phyloP scores from a whole-genome alignment of 257 asterid species.

The Solanum ossicruentum region DNA sequence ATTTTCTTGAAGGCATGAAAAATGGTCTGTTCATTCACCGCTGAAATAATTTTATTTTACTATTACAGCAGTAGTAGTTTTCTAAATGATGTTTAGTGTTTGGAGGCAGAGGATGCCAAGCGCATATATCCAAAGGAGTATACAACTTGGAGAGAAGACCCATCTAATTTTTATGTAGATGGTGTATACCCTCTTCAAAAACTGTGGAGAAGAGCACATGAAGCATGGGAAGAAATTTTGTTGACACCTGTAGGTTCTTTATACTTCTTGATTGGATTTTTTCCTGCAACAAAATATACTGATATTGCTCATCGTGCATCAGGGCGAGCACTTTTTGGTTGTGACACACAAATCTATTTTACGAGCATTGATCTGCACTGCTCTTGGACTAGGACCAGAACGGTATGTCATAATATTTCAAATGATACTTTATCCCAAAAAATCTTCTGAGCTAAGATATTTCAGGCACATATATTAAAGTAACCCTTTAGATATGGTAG shows the following conservation, averaged over 20 bases:
- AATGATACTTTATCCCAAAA: neutral
- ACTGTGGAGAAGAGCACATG: constrained; percentile 52
- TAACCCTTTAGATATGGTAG: neutral
- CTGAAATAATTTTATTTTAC: neutral
- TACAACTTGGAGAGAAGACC: constrained; percentile 74
- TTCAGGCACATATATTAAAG: neutral
- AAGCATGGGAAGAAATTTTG: constrained; percentile 69
- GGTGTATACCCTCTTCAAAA: constrained; percentile 40
- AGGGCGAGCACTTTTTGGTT: constrained; percentile 74
- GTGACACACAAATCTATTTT: constrained; percentile 70
- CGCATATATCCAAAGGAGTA: constrained; percentile 53
- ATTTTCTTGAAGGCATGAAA: constrained; percentile 64
- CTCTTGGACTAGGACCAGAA: constrained; percentile 69
- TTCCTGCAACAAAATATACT: neutral
- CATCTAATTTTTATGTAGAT: constrained; percentile 41
- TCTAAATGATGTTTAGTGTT: constrained; percentile 36
- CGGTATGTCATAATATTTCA: constrained; percentile 19
- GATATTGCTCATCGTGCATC: neutral
- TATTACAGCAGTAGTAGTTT: constrained; percentile 7
- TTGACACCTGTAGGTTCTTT: constrained; percentile 33
- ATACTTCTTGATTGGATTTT: neutral
- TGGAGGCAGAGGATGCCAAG: constrained; percentile 92
- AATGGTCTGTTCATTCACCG: constrained; percentile 39
- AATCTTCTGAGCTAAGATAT: neutral
- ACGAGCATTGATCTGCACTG: constrained; percentile 79